These are phyloP conservation scores for Neoscytalidium dimidiatum DNA, from an alignment of 2,329 filamentous ascomycete genomes.

Conservation along the genomic window DNA sequence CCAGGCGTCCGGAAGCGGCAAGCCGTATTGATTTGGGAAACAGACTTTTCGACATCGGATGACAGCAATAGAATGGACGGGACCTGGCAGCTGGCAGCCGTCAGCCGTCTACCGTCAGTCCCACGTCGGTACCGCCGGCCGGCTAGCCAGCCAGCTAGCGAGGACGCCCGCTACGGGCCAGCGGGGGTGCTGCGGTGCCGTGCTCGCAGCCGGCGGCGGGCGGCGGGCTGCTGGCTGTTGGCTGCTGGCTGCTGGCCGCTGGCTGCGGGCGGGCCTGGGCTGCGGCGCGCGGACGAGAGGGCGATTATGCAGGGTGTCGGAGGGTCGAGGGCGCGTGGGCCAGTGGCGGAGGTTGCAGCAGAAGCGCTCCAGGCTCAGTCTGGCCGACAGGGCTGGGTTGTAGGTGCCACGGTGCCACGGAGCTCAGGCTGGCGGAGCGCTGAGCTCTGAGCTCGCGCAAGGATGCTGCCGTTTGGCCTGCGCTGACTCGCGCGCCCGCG, in stretches of 20 bases:
- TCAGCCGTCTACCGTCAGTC: neutral
- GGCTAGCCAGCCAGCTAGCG: too few relatives aligned
- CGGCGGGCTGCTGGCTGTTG: neutral
- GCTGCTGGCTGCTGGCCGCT: too few relatives aligned
- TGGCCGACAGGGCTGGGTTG: conserved; percentile 10
- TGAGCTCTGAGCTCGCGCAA: too few relatives aligned
- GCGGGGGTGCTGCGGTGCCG: neutral
- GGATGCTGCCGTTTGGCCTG: conserved; percentile 7
- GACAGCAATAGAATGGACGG: too few relatives aligned
- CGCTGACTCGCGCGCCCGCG: conserved; percentile 1
- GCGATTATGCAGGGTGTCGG: neutral
- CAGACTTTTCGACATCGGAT: neutral
- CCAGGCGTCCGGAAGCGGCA: conserved; percentile 2
- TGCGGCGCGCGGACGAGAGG: neutral
- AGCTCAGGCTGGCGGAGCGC: conserved; percentile 5
- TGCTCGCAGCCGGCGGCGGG: neutral
- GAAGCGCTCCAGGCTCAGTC: too few relatives aligned
- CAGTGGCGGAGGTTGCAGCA: neutral
- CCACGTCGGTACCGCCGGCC: neutral
- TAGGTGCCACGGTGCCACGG: too few relatives aligned
- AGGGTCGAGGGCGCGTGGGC: neutral
- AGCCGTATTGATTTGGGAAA: neutral
- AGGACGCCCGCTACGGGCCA: neutral
- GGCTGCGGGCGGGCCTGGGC: neutral
- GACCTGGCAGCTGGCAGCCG: neutral